phyloP scores from a whole-genome alignment of 2,329 filamentous ascomycete genomes.

The Dendryphion nanum region DNA sequence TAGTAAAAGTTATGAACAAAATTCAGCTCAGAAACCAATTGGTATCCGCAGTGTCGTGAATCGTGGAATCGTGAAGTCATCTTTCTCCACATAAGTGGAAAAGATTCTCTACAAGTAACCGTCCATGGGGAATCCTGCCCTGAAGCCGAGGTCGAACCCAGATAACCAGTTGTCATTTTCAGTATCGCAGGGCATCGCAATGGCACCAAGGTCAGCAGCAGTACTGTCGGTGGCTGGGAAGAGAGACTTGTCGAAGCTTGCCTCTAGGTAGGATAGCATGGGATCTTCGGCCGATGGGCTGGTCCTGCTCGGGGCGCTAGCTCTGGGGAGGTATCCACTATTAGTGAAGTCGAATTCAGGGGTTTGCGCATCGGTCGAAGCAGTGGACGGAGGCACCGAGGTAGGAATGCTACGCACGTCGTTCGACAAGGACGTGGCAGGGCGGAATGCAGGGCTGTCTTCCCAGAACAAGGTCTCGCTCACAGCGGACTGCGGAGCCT shows the following conservation, averaged over 20 bases:
- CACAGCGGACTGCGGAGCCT: constrained; percentile 26
- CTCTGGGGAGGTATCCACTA: too few relatives aligned
- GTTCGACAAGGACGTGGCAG: constrained; percentile 21
- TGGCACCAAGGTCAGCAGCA: constrained; percentile 14
- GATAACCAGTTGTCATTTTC: constrained; percentile 33
- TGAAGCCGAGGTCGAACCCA: constrained; percentile 16
- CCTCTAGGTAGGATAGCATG: too few relatives aligned
- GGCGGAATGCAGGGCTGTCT: constrained; percentile 35
- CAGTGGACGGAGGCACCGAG: constrained; percentile 14
- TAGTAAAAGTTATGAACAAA: constrained; percentile 16
- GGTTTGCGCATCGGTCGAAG: constrained; percentile 19
- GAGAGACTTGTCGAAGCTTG: too few relatives aligned
- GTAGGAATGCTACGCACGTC: constrained; percentile 23
- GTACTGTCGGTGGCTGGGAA: constrained; percentile 3
- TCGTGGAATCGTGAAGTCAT: constrained; percentile 36
- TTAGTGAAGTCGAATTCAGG: constrained; percentile 33
- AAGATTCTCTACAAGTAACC: neutral
- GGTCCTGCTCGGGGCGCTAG: too few relatives aligned
- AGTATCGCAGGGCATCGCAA: constrained; percentile 34
- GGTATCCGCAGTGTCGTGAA: constrained; percentile 36
- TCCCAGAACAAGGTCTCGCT: constrained; percentile 39
- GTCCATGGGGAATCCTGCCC: neutral
- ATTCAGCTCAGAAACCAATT: neutral
- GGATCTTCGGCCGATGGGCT: too few relatives aligned
- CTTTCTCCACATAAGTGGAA: too few relatives aligned